Evolutionary conservation across 2,329 filamentous ascomycete species (phyloP), one percentile per base, ranked within the genome.

Genomic region (Magnaporthiopsis incrustans): DNA sequence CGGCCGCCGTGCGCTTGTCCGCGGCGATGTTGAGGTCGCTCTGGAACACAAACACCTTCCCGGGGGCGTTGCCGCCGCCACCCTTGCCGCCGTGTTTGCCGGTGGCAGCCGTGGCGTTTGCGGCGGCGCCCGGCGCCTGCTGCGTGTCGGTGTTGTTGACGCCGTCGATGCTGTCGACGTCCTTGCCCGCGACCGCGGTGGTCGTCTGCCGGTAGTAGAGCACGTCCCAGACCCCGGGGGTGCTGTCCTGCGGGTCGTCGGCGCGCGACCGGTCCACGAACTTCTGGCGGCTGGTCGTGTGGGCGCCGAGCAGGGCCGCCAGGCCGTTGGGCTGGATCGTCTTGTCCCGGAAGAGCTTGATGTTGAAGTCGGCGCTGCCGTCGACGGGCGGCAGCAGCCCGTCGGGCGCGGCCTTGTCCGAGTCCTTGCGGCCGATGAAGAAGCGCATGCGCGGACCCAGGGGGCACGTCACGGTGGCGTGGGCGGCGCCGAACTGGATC

Each of bases 241-340:
- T 83, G 3, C 75, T 73, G 66, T 84, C 81, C 63, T 81, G 77
- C 0, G 78, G 69, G 4, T 71, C 71, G 56, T 74, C 76, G 5
- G 72, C 71, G 22, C 76, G 72, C 3, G 68, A 60, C 0, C 73
- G 66, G 64, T 81, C 76, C 63, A 79, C 75, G 65, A 78, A 77
- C 63, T 74, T 75, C 67, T 85, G 81, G 66, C 74, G 77, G 22
- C 80, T 77, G 12, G 77, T 73, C 3, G 78, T 79, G 70, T 85
- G 83, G 0, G 83, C 82, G 61, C 83, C 83, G 1, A 85, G 68
- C 1, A 85, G 77, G 0, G 82, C 82, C 1, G 80, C 78, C 3
- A 85, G 76, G 57, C 83, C 82, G 38, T 72, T 72, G 1, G 80
- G 71, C 4, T 71, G 73, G 71, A 85, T 81, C 1, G 80, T 81